Evolutionary conservation across 164 flowering plant species (phyloP), one percentile per base, ranked within the genome.

Genomic region (Akebia trifoliata): DNA sequence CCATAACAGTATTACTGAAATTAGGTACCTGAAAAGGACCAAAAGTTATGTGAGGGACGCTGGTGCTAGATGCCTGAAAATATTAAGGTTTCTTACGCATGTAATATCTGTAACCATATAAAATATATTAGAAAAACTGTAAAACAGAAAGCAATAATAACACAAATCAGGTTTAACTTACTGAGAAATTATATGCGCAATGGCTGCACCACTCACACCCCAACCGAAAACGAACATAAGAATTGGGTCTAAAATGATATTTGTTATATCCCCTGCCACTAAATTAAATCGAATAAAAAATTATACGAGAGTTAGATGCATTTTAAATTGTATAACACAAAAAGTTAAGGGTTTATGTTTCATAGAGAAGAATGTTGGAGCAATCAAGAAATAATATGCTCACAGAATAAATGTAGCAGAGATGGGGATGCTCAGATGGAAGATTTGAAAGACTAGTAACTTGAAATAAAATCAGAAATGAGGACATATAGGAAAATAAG

Each of bases 101-200:
- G 22, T 20, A 2, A 21, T 50, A 22, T 15, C 21, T 2, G 17
- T 31, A 32, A 10, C 39, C 9, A 26, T 8, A 30, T 14, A 43
- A 36, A 8, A 44, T 6, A 34, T 3, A 8, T 20, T 0, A 14
- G 21, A 4, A 42, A 29, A 36, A 12, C 12, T 6, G 18, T 28
- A 48, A 50, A 30, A 22, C 9, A 12, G 21, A 20, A 11, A 18
- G 18, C 21, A 29, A 6, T 42, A 29, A 18, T 17, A 32, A 26
- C 2, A 53, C 1, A 22, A 42, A 39, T 18, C 28, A 21, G 37
- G 15, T 20, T 21, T 15, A 32, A 73, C 96, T 77, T 79, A 94
- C 99, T 94, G 99, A 62, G 99, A 90, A 50, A 85, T 57, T 42
- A 94, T 95, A 74, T 94, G 99, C 0, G 99, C 95, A 67, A 94